phyloP scores from a whole-genome alignment of 805 yeast species.

The Candida cerambycidarum region DNA sequence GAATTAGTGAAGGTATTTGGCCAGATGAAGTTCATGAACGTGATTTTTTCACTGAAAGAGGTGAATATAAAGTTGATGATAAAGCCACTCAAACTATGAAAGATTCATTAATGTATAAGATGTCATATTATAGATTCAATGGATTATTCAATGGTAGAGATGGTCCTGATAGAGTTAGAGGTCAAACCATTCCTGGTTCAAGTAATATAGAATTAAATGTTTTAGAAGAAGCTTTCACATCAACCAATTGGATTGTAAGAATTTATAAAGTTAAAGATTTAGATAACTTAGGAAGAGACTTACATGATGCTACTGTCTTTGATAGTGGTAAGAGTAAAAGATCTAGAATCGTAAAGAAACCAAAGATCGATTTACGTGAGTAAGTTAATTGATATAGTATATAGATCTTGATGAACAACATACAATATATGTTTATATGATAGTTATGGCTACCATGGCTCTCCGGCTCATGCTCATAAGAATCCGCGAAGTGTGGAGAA shows the following conservation, averaged over 20 bases:
- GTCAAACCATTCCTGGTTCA: constrained; percentile 62
- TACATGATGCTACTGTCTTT: constrained; percentile 55
- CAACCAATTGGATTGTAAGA: constrained; percentile 96
- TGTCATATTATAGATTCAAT: constrained; percentile 85
- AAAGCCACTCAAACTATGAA: constrained; percentile 83
- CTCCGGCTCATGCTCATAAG: too few species aligned
- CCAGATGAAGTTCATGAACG: constrained; percentile 95
- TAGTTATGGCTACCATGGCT: too few species aligned
- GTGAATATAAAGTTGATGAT: constrained; percentile 86
- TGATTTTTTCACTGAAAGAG: constrained; percentile 75
- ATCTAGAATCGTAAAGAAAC: constrained; percentile 49
- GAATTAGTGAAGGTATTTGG: constrained; percentile 99
- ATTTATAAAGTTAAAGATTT: constrained; percentile 86
- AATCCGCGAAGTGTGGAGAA: constrained; percentile 1
- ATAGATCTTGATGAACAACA: neutral
- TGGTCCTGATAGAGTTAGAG: constrained; percentile 83
- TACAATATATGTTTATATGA: too few species aligned
- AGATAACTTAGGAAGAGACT: constrained; percentile 83
- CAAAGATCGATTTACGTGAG: constrained; percentile 52
- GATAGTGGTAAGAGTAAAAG: constrained; percentile 44
- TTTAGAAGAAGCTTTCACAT: constrained; percentile 91
- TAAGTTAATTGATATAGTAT: constrained; percentile 20
- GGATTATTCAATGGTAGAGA: constrained; percentile 63
- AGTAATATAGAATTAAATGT: constrained; percentile 59
- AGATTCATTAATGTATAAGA: constrained; percentile 89